A percentile compares a stretch with the other conserved stretches of the same genome.
Evolutionary conservation across 257 asterid species (phyloP).

Genomic region (Nemophila menziesii): DNA sequence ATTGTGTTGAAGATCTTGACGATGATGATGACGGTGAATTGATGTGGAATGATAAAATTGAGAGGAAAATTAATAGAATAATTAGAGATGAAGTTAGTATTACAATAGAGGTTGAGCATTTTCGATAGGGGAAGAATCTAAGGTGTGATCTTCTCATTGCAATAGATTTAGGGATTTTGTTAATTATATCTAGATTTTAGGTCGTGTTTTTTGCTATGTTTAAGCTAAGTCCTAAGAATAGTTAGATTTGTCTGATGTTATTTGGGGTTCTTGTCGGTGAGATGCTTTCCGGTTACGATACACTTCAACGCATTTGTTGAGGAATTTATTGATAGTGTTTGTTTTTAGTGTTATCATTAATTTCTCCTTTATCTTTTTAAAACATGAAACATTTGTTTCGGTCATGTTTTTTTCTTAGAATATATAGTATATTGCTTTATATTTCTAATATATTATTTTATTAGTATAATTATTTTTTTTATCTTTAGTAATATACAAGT

Average conservation of each 20-base stretch:
- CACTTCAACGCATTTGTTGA: no score
- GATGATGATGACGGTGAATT: conserved; percentile 10
- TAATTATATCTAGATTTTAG: conserved; percentile 6
- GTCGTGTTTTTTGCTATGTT: not conserved
- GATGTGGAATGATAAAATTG: conserved; percentile 20
- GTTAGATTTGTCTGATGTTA: not conserved
- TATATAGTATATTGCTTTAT: no score
- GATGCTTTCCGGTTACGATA: not conserved
- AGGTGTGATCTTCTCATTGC: conserved; percentile 48
- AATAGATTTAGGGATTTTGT: no score
- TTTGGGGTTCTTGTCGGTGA: not conserved
- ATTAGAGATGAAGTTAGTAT: conserved; percentile 16
- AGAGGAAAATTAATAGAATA: conserved; percentile 22
- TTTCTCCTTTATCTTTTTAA: no score
- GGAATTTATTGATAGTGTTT: no score
- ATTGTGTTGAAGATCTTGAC: not conserved
- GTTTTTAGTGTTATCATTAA: no score
- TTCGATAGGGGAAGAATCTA: conserved; percentile 21
- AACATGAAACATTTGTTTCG: no score
- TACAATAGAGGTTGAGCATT: conserved; percentile 41
- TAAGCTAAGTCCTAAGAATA: not conserved
- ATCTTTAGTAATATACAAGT: no score
- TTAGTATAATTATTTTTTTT: no score
- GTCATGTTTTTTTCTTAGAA: no score
- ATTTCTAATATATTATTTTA: no score